A percentile compares a stretch with the other conserved stretches of the same genome.
Conservation (phyloP, 768 basidiomycete species). For the Infundibulicybe gibba region DNA sequence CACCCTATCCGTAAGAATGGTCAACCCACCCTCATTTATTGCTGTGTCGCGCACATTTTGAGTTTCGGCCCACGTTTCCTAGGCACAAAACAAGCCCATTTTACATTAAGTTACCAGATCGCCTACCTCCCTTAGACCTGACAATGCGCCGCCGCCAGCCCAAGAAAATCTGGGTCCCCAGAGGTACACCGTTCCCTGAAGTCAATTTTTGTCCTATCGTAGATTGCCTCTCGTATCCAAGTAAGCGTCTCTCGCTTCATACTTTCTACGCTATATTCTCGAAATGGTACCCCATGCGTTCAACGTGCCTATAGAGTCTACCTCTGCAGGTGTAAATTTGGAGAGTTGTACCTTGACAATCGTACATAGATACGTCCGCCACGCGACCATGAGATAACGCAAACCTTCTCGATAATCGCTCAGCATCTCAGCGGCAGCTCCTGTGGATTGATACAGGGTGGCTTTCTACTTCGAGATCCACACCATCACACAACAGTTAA, state of each 20-base stretch:
- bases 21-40: slow-evolving; percentile 1
- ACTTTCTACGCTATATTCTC: too few relatives aligned
- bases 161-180: too few relatives aligned
- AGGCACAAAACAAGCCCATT: slow-evolving; percentile 12
- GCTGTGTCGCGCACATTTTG: slow-evolving; percentile 8
- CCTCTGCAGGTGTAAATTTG: slow-evolving; percentile 14
- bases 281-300: too few relatives aligned
- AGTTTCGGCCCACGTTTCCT: slow-evolving; percentile 17
- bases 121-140: too few relatives aligned
- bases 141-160: too few relatives aligned
- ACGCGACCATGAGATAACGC: slow-evolving; percentile 29
- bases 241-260: slow-evolving; percentile 12
- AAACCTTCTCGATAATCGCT: slow-evolving; percentile 12
- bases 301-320: not conserved
- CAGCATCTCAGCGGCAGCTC: slow-evolving; percentile 13
- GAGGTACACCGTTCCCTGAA: too few relatives aligned
- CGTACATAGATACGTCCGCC: slow-evolving; percentile 23
- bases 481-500: slow-evolving; percentile 31
- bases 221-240: slow-evolving; percentile 27
- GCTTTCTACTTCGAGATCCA: slow-evolving; percentile 6
- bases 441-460: slow-evolving; percentile 9
- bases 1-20: slow-evolving; percentile 1
- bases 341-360: slow-evolving; percentile 28
- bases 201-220: slow-evolving; percentile 11
- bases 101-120: slow-evolving; percentile 6